These are phyloP conservation scores for Rhodamnia argentea DNA, from an alignment of 345 rosid genomes.

Conservation along the genomic window DNA sequence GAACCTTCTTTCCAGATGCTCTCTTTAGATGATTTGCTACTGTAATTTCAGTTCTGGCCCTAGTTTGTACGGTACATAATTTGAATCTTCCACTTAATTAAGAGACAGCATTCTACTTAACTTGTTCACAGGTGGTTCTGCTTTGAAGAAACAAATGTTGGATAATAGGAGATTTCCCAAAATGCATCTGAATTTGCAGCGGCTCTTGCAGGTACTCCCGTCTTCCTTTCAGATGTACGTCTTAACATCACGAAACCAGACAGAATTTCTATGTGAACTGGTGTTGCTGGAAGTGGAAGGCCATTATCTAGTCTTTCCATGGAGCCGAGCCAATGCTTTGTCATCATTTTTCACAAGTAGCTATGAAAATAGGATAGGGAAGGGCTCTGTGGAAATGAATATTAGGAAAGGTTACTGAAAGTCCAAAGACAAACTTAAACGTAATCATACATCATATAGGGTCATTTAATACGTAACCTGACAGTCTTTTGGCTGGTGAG, in stretches of 20 bases:
- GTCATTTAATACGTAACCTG: not conserved
- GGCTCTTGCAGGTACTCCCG: slow-evolving; percentile 67
- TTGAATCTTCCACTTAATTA: not conserved
- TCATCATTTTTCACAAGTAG: not conserved
- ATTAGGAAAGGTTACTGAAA: not conserved
- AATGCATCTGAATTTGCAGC: slow-evolving; percentile 90
- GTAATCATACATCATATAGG: not conserved
- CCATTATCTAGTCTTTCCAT: not conserved
- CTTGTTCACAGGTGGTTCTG: slow-evolving; percentile 59
- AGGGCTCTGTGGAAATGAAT: not conserved
- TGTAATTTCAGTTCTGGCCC: not conserved
- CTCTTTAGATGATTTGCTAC: not conserved
- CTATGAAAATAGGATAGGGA: not conserved
- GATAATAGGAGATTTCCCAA: slow-evolving; percentile 91
- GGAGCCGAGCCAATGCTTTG: not conserved
- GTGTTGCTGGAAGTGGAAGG: not conserved
- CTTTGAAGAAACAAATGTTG: slow-evolving; percentile 83
- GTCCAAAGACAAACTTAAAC: not conserved
- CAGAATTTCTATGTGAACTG: not conserved
- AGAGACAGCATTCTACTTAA: not conserved
- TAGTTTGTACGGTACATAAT: not conserved
- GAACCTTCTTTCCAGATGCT: not conserved
- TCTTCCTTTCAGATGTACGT: not conserved
- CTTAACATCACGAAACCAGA: not conserved
- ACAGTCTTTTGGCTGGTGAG: not conserved